Percentiles rank a stretch among this genome's conserved stretches.
Evolutionary conservation across 495 filamentous ascomycete genomes (phyloP).

Genomic region (Letharia lupina): DNA sequence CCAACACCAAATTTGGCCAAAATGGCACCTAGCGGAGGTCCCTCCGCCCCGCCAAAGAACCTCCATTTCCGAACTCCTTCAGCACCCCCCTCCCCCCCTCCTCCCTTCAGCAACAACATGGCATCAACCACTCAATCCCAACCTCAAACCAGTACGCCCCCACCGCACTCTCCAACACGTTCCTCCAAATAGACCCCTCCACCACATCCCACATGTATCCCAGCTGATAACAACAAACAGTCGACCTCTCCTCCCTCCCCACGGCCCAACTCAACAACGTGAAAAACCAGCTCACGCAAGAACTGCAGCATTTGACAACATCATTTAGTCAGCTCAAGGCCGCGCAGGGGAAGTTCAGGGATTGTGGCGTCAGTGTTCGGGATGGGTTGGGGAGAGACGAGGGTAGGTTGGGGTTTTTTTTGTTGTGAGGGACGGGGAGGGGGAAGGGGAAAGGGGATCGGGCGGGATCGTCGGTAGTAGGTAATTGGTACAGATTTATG

Average conservation of each 20-base stretch:
- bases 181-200: not conserved
- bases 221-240: conserved; percentile 29
- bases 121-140: not conserved
- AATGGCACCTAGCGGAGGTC: not conserved
- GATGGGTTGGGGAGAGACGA: conserved; percentile 42
- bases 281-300: conserved; percentile 91
- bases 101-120: not conserved
- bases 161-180: not conserved
- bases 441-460: not conserved
- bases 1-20: no score
- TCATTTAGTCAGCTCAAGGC: conserved; percentile 83
- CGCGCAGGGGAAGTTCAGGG: conserved; percentile 83
- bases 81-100: not conserved
- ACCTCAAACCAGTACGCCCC: conserved; percentile 14
- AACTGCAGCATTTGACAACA: conserved; percentile 82
- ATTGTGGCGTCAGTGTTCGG: conserved; percentile 71
- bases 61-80: not conserved
- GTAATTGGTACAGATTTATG: not conserved
- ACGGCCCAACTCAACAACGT: conserved; percentile 51
- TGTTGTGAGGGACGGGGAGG: not conserved
- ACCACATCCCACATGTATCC: not conserved
- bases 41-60: not conserved
- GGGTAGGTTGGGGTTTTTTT: conserved; percentile 2
- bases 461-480: not conserved
- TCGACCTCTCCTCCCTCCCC: conserved; percentile 52